phyloP scores from a whole-genome alignment of 2,329 filamentous ascomycete species.

The Paecilomyces formosus region DNA sequence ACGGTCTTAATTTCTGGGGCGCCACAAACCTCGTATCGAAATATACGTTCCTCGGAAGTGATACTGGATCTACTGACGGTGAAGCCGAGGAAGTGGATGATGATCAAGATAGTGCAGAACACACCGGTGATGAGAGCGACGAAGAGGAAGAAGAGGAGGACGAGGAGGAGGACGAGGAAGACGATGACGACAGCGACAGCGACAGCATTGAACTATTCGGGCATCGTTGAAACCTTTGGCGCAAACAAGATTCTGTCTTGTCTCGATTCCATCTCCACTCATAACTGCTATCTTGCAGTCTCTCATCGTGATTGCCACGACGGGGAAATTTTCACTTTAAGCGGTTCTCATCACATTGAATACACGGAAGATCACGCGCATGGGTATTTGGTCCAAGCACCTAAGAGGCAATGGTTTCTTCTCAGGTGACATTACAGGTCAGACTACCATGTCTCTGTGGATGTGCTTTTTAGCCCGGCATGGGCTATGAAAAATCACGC shows the following conservation, averaged over 20 bases:
- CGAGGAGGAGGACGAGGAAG: constrained; percentile 33
- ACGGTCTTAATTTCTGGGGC: constrained; percentile 54
- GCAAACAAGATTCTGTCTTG: background rate
- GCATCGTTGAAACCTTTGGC: constrained; percentile 34
- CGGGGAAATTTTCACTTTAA: background rate
- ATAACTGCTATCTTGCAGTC: background rate
- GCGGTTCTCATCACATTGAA: no score
- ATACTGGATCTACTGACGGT: constrained; percentile 19
- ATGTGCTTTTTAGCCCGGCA: no score
- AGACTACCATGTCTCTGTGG: no score
- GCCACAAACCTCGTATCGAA: constrained; percentile 34
- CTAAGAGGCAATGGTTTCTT: no score
- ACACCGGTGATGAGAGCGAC: constrained; percentile 46
- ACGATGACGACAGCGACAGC: constrained; percentile 37
- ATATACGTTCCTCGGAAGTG: constrained; percentile 27
- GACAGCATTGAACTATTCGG: constrained; percentile 47
- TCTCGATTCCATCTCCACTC: background rate
- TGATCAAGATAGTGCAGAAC: constrained; percentile 29
- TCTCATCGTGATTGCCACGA: background rate
- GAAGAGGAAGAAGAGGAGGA: constrained; percentile 38
- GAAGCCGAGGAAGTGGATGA: constrained; percentile 16
- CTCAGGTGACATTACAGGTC: no score
- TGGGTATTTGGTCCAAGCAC: no score
- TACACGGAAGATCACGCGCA: no score
- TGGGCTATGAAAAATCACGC: no score